phyloP scores from a whole-genome alignment of 768 basidiomycete genomes.

The Serendipita sp. region DNA sequence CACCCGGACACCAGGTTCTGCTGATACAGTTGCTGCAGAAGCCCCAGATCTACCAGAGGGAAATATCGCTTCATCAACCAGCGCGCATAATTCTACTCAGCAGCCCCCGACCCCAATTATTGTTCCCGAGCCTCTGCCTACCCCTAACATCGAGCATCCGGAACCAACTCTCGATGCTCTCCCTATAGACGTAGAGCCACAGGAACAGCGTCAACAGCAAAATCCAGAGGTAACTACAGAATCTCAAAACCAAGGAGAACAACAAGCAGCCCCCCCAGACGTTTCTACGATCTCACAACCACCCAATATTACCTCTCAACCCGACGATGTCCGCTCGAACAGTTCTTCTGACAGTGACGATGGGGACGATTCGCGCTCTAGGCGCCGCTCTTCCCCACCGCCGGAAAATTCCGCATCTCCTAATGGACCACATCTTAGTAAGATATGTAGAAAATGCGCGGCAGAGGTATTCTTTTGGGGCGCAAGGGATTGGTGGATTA shows the following conservation, averaged over 20 bases:
- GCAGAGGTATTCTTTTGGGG: conserved; percentile 62
- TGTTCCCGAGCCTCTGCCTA: not conserved
- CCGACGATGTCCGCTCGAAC: not conserved
- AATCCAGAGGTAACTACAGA: not conserved
- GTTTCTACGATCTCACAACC: not conserved
- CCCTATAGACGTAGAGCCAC: not conserved
- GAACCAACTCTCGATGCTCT: not conserved
- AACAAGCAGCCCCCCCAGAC: not conserved
- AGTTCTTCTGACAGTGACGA: not conserved
- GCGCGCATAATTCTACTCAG: not conserved
- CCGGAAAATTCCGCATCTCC: not conserved
- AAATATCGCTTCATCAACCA: not conserved
- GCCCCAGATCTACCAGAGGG: not conserved
- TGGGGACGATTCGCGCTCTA: not conserved
- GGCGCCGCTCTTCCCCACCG: not conserved
- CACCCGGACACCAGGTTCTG: not conserved
- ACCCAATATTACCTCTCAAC: not conserved
- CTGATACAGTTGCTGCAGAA: not conserved
- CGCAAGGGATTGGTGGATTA: conserved; percentile 66
- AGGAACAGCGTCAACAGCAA: not conserved
- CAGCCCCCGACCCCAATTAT: not conserved
- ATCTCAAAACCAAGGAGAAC: not conserved
- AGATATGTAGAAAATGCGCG: conserved; percentile 57
- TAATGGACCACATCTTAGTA: conserved; percentile 10
- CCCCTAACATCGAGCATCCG: not conserved